Conservation (phyloP, 2,329 filamentous ascomycete genomes). For the Ophiostoma himal-ulmi region DNA sequence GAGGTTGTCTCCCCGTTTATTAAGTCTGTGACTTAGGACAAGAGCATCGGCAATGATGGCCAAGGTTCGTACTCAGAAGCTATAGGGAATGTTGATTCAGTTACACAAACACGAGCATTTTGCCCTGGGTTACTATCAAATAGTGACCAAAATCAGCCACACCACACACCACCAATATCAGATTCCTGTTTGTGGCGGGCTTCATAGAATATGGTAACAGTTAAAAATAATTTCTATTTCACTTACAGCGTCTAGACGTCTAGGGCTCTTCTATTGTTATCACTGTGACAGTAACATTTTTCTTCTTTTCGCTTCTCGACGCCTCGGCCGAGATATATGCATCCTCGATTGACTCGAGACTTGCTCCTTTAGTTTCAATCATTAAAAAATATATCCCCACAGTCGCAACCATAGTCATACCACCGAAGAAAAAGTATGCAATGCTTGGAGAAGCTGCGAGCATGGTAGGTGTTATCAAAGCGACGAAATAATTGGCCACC, state of each 20-base stretch:
- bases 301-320: neutral
- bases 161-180: too few relatives aligned
- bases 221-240: too few relatives aligned
- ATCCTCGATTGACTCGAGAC: conserved; percentile 6
- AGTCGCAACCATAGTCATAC: neutral
- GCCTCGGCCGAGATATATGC: neutral
- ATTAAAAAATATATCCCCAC: conserved; percentile 2
- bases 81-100: neutral
- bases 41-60: neutral
- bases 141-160: too few relatives aligned
- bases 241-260: too few relatives aligned
- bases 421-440: conserved; percentile 7
- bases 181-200: too few relatives aligned
- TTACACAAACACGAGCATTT: too few relatives aligned
- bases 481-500: conserved; percentile 12
- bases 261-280: too few relatives aligned
- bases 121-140: too few relatives aligned
- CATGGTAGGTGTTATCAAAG: conserved; percentile 9
- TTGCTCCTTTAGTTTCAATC: conserved; percentile 3
- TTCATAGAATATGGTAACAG: too few relatives aligned
- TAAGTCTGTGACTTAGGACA: neutral
- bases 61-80: neutral
- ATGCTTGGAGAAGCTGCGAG: conserved; percentile 9
- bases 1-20: neutral
- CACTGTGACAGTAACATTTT: neutral